Evolutionary conservation across 2,329 filamentous ascomycete genomes (phyloP), one percentile per base, ranked within the genome.

Genomic region (Fusarium phyllophilum): DNA sequence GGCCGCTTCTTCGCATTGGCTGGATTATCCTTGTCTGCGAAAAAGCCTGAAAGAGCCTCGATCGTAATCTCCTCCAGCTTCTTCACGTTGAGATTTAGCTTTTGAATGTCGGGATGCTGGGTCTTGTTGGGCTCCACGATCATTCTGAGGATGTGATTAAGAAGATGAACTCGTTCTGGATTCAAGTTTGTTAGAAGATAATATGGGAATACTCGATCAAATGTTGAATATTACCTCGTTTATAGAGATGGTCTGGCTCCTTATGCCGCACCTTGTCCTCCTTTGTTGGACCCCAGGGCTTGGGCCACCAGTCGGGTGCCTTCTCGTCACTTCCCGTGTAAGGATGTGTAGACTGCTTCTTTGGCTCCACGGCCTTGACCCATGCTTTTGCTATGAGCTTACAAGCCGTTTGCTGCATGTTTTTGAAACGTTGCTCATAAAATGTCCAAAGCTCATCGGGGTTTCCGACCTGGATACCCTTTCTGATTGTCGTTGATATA

Each of bases 311-410:
- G 58, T 88, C 87, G 1, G 91, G 90, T 3, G 88, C 88, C 73
- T 89, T 90, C 38, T 87, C 87, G 51, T 91, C 87, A 38, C 87
- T 88, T n/a, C 86, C 86, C 3, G 90, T 92, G 77, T 95, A 95
- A 0, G 93, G 92, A 75, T 93, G 90, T 24, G 89, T 91, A 0
- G 91, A 91, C 80, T 94, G 92, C 81, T 95, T 95, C 82, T 93
- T 94, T 0, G 93, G 93, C 75, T 93, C 92, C 5, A 94, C 89
- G 4, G 89, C 86, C 78, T 94, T 94, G 67, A 95, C 90, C 89
- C 92, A 94, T 17, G 89, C 91, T 79, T 94, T 95, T 39, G 90
- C 90, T 59, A 94, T 90, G 33, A 91, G 83, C 81, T 94, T 94
- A 82, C 91, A 92, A 12, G 90, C 89, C 4, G 89, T 88, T 76